A percentile compares a stretch with the other conserved stretches of the same genome.
Evolutionary conservation across 768 basidiomycete genomes (phyloP).

Genomic region (Phanerochaete carnosa): DNA sequence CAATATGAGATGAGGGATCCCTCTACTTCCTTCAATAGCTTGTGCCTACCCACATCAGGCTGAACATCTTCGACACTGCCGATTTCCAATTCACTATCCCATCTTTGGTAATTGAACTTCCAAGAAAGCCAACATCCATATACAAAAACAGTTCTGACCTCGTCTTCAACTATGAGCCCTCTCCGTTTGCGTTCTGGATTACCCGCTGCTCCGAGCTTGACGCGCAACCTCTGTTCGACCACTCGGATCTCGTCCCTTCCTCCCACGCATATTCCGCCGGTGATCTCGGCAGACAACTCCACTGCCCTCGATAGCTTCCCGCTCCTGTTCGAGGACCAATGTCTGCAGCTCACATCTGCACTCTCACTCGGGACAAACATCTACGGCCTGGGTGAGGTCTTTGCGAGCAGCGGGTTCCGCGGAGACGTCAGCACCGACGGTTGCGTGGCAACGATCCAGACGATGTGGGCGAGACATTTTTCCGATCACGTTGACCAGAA

Average conservation of each 20-base stretch:
- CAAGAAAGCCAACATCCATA: slow-evolving; percentile 32
- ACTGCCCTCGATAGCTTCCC: slow-evolving; percentile 63
- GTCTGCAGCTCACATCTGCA: slow-evolving; percentile 69
- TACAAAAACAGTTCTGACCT: slow-evolving; percentile 51
- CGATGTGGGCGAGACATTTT: slow-evolving; percentile 62
- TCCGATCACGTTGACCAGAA: slow-evolving; percentile 69
- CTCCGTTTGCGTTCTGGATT: slow-evolving; percentile 80
- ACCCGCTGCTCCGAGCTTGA: slow-evolving; percentile 60
- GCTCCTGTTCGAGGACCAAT: slow-evolving; percentile 77
- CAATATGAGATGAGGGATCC: slow-evolving; percentile 31
- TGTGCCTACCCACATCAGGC: slow-evolving; percentile 30
- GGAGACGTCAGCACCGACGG: slow-evolving; percentile 53
- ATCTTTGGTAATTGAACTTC: slow-evolving; percentile 41
- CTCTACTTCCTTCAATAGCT: not conserved
- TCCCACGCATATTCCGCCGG: slow-evolving; percentile 50
- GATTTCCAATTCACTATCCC: slow-evolving; percentile 68
- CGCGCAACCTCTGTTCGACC: slow-evolving; percentile 61
- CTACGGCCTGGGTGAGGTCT: slow-evolving; percentile 74
- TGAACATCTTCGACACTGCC: slow-evolving; percentile 62
- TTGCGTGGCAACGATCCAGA: slow-evolving; percentile 55
- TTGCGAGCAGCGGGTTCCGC: slow-evolving; percentile 66
- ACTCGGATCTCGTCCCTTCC: slow-evolving; percentile 65
- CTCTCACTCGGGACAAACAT: slow-evolving; percentile 67
- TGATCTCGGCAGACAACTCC: slow-evolving; percentile 44
- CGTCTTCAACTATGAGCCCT: slow-evolving; percentile 59